phyloP scores from a whole-genome alignment of 768 basidiomycete genomes.

The Tylopilus plumbeoviolaceoides region DNA sequence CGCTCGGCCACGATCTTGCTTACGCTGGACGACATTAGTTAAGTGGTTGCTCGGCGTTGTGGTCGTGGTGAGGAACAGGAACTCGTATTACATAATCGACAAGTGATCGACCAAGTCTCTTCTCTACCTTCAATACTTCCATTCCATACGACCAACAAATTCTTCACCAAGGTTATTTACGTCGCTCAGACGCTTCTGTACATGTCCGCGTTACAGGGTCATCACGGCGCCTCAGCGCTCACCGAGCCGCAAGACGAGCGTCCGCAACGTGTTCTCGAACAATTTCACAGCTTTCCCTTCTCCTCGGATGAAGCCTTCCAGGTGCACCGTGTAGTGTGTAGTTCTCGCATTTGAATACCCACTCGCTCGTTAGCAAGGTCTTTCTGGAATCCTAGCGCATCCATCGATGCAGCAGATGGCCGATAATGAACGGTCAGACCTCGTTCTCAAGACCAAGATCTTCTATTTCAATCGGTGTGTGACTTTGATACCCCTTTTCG shows the following conservation, averaged over 20 bases:
- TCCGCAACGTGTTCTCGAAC: conserved; percentile 19
- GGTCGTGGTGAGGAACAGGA: neutral
- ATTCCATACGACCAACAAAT: neutral
- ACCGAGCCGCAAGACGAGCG: conserved; percentile 13
- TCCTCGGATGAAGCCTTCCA: conserved; percentile 54
- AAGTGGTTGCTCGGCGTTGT: neutral
- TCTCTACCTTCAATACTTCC: neutral
- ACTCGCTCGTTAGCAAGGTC: conserved; percentile 51
- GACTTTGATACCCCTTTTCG: conserved; percentile 3
- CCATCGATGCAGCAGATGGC: conserved; percentile 34
- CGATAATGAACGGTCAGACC: conserved; percentile 41
- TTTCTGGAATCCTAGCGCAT: conserved; percentile 50
- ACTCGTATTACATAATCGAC: conserved; percentile 15
- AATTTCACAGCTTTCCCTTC: conserved; percentile 49
- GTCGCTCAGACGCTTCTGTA: conserved; percentile 4
- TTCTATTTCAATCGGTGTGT: conserved; percentile 71
- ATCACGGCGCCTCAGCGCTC: conserved; percentile 3
- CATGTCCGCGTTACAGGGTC: conserved; percentile 20
- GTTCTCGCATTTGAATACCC: neutral
- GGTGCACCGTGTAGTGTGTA: conserved; percentile 35
- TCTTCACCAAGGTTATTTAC: conserved; percentile 12
- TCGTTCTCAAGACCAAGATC: conserved; percentile 51
- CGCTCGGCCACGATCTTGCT: conserved; percentile 63
- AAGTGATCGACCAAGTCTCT: conserved; percentile 9
- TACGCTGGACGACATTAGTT: conserved; percentile 30